These are phyloP conservation scores for Candida sanyiensis DNA, from an alignment of 805 yeast genomes.

Conservation along the genomic window DNA sequence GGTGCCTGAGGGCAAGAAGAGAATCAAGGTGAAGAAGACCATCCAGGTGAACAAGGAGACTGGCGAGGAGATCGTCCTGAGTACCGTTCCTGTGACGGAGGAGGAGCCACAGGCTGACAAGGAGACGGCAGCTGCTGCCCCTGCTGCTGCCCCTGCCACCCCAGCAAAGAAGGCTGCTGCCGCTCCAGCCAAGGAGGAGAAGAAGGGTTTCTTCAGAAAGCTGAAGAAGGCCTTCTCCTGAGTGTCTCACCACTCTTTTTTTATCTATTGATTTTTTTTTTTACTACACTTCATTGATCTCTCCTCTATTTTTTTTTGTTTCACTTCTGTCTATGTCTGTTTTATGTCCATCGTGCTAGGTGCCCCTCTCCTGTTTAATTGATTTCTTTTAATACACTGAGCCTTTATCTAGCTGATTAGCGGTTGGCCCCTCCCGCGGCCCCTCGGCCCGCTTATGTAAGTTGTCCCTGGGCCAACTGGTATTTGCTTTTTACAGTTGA, in stretches of 20 bases:
- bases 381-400: background rate
- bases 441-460: constrained; percentile 3
- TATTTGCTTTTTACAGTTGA: too few relatives aligned
- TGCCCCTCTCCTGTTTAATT: constrained; percentile 2
- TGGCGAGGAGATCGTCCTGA: constrained; percentile 35
- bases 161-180: constrained; percentile 6
- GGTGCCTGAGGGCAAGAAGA: constrained; percentile 19
- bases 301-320: background rate
- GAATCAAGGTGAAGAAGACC: constrained; percentile 32
- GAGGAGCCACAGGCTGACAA: constrained; percentile 19
- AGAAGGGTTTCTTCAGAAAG: constrained; percentile 22
- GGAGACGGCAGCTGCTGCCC: constrained; percentile 8
- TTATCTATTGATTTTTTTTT: background rate
- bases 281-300: background rate
- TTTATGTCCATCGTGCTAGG: too few relatives aligned
- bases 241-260: background rate
- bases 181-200: constrained; percentile 15
- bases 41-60: constrained; percentile 36
- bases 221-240: constrained; percentile 19
- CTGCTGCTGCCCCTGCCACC: constrained; percentile 10
- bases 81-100: constrained; percentile 25
- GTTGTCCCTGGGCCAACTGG: too few relatives aligned
- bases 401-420: too few relatives aligned
- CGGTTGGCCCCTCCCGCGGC: too few relatives aligned
- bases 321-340: constrained; percentile 1